Evolutionary conservation across 1,284 basidiomycete species (phyloP).

Genomic region (Exsudoporus floridanus): DNA sequence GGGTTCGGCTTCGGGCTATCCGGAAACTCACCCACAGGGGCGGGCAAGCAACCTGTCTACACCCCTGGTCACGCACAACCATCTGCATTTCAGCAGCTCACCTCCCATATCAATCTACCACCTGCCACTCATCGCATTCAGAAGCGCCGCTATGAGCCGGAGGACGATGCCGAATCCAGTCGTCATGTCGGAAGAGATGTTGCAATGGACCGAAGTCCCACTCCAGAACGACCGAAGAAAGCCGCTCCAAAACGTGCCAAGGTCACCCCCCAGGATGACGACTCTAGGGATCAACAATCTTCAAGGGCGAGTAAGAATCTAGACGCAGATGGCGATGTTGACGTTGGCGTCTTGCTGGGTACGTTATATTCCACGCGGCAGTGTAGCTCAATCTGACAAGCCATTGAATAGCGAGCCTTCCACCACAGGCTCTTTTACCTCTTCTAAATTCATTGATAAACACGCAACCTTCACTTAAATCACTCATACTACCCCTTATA

Average conservation of each 20-base stretch:
- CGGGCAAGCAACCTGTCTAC: constrained; percentile 37
- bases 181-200: constrained; percentile 49
- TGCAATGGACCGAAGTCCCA: constrained; percentile 78
- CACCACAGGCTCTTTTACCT: constrained; percentile 69
- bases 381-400: constrained; percentile 13
- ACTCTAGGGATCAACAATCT: constrained; percentile 40
- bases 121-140: constrained; percentile 41
- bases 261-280: constrained; percentile 41
- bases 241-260: constrained; percentile 65
- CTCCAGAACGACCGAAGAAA: constrained; percentile 70
- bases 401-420: constrained; percentile 58
- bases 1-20: constrained; percentile 70
- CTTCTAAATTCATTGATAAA: constrained; percentile 65
- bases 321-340: constrained; percentile 50
- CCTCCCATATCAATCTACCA: constrained; percentile 42
- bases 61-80: constrained; percentile 40
- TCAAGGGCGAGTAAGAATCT: constrained; percentile 49
- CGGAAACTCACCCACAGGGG: constrained; percentile 39
- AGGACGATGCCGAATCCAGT: constrained; percentile 50
- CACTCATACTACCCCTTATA: constrained; percentile 67
- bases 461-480: constrained; percentile 65
- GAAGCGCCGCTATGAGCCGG: constrained; percentile 64
- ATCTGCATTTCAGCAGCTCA: constrained; percentile 52
- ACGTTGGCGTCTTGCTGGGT: constrained; percentile 80
- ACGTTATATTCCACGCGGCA: constrained; percentile 27